Percentiles rank a stretch among this genome's conserved stretches.
Conservation (phyloP, 2,329 filamentous ascomycete genomes). For the Fusarium scirpi region DNA sequence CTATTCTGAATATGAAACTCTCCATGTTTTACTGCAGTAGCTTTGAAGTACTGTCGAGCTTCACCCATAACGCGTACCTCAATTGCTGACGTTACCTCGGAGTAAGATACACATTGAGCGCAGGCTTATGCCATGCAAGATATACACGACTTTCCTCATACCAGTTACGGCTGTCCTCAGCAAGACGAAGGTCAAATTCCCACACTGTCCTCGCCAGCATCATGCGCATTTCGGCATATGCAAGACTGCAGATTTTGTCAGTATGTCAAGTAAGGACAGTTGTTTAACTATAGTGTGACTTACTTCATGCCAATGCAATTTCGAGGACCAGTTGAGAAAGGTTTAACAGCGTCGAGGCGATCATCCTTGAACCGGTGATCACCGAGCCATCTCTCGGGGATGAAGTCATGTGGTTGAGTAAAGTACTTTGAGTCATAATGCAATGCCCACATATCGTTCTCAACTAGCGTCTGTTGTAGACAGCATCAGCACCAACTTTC, state of each 20-base stretch:
- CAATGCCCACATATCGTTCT: neutral
- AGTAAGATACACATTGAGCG: neutral
- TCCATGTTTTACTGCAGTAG: neutral
- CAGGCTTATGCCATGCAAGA: slow-evolving; percentile 4
- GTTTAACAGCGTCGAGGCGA: neutral
- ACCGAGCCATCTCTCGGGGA: neutral
- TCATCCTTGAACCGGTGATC: neutral
- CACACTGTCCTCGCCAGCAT: slow-evolving; percentile 8
- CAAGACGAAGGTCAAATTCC: slow-evolving; percentile 8
- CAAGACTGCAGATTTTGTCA: neutral
- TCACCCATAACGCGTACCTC: neutral
- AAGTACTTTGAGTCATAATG: neutral
- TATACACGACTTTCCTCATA: neutral
- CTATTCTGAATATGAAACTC: accelerated
- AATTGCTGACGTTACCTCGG: neutral
- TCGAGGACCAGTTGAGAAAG: neutral
- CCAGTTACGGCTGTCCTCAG: neutral
- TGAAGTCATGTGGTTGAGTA: neutral
- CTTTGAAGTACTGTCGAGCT: neutral
- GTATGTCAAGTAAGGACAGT: neutral
- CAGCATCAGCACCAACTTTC: neutral
- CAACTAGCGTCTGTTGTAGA: neutral
- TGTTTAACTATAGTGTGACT: neutral
- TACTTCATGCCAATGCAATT: slow-evolving; percentile 4
- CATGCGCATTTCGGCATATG: slow-evolving; percentile 17